Base-by-base conservation (phyloP, 495 filamentous ascomycete genomes). In the Friedmanniomyces simplex region DNA sequence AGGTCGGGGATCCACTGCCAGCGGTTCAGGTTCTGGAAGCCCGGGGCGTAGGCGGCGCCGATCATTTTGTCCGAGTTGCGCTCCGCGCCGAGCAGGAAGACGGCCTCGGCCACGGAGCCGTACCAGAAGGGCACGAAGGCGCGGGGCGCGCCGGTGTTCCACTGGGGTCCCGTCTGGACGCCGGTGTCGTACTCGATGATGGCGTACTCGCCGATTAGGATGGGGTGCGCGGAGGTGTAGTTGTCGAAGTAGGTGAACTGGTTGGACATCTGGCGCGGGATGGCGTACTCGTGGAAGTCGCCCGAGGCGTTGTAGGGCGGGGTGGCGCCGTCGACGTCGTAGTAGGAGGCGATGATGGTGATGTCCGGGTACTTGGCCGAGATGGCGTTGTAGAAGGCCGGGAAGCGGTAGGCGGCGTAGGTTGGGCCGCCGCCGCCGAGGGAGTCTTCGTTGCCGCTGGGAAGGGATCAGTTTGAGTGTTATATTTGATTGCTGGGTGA, bases 11-110 rank as follows among this genome's bases (percentile, higher is more conserved):
- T 55, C 68, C 68, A 72, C 52, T 71, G 18, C 59, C 63, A 69
- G 0, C 49, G 50, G 57, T 72, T 69, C 6, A 69, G 53, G 54
- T 71, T 71, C 60, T 68, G 64, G 20, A 72, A 60, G 24, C 50
- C 39, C 1, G 70, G 68, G 10, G 68, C 68, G 26, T 69, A 69
- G 25, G 66, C 55, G 6, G 67, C 64, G 0, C 64, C 66, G 32
- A 66, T 43, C 66, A 79, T 70, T 48, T 72, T 73, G 50, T 85
- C 78, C 4, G 76, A 74, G 66, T 88, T 87, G 22, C 82, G 73
- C 69, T 89, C 85, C 42, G 80, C 74, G 25, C 81, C 83, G 36
- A 89, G 75, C 59, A 85, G 75, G 59, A 79, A 85, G 26, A 87
- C 77, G 1, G 82, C 83, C 62, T 89, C 84, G 24, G 72, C 76